Evolutionary conservation across 129 eudicot genomes (phyloP).

Genomic region (Mikania micrantha): DNA sequence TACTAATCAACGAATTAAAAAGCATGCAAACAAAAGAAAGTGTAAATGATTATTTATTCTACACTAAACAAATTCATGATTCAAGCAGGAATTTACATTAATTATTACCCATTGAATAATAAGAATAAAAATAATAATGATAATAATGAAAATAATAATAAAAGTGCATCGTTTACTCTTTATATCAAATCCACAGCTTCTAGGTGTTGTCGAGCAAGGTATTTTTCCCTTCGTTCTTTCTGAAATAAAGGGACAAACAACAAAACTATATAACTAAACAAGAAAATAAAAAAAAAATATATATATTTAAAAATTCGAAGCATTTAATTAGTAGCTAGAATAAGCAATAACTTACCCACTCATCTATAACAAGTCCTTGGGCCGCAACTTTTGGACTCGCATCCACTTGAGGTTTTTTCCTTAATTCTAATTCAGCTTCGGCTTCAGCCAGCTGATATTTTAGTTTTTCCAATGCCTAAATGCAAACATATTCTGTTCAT

Average conservation of each 20-base stretch:
- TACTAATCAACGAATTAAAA: not conserved
- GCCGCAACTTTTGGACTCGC: conserved; percentile 40
- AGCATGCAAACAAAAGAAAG: not conserved
- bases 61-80: not conserved
- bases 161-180: conserved; percentile 13
- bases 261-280: not conserved
- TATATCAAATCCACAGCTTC: conserved; percentile 57
- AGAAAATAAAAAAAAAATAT: not conserved
- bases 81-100: conserved; percentile 2
- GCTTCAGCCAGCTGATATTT: conserved; percentile 75
- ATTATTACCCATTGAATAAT: not conserved
- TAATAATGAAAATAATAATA: not conserved
- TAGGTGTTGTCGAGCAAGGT: conserved; percentile 80
- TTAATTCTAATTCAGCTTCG: conserved; percentile 55
- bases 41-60: not conserved
- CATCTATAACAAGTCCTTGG: conserved; percentile 73
- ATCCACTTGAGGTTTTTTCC: conserved; percentile 60
- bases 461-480: conserved; percentile 59
- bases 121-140: not conserved
- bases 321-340: not conserved
- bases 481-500: not conserved
- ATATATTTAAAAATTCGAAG: not conserved
- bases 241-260: conserved; percentile 18
- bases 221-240: conserved; percentile 88
- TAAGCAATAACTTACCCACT: conserved; percentile 51